Percentiles rank a stretch among this genome's conserved stretches.
Conservation (phyloP, 495 filamentous ascomycete species). For the Xanthoparmelia taractica region DNA sequence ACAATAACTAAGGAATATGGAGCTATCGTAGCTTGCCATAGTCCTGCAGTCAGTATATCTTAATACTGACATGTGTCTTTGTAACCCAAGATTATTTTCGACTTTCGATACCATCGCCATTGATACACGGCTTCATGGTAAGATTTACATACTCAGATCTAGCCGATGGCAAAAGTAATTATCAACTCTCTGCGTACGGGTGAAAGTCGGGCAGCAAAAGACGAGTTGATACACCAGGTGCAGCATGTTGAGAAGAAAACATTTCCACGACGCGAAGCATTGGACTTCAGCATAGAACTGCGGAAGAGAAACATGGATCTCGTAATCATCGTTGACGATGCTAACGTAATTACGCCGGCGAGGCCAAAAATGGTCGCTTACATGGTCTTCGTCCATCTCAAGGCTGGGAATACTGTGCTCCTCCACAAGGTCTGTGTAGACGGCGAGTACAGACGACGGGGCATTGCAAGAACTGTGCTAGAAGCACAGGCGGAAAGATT, state of each 20-base stretch:
- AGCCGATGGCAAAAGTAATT: constrained; percentile 16
- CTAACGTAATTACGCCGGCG: constrained; percentile 2
- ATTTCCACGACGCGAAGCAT: constrained; percentile 51
- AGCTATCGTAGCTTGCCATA: neutral
- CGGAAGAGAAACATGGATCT: constrained; percentile 51
- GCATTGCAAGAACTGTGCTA: constrained; percentile 46
- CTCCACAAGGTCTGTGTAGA: constrained; percentile 55
- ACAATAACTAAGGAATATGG: neutral
- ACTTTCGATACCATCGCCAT: neutral
- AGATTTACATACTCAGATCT: neutral
- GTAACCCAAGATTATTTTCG: neutral
- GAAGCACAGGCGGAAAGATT: constrained; percentile 41
- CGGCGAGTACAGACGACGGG: constrained; percentile 44
- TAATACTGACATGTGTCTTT: neutral
- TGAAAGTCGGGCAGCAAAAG: constrained; percentile 3
- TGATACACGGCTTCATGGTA: neutral
- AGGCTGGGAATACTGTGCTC: constrained; percentile 36
- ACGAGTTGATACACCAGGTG: constrained; percentile 37
- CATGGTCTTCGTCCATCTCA: constrained; percentile 47
- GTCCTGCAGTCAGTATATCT: neutral
- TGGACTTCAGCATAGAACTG: constrained; percentile 47
- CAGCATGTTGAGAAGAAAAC: constrained; percentile 48
- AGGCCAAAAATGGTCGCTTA: constrained; percentile 40
- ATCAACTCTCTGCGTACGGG: constrained; percentile 10
- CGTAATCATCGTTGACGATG: constrained; percentile 36